Base-by-base conservation (phyloP, 345 rosid genomes). In the Streptanthus diversifolius region DNA sequence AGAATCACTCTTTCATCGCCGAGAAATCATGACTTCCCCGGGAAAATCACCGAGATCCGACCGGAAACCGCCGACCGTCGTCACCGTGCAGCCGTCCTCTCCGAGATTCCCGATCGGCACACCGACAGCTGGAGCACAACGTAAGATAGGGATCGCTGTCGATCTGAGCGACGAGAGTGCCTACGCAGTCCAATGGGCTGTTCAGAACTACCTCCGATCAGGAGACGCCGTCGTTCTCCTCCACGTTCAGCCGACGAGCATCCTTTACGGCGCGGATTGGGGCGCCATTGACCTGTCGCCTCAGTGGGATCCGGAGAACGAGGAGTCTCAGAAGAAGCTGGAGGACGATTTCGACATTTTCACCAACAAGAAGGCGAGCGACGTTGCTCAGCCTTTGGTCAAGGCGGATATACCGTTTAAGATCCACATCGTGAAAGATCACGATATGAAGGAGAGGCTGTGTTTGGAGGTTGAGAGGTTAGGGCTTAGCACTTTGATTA, bases 211-310 rank as follows among this genome's bases (percentile, higher is more conserved):
- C 52, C 89, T 92, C 65, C 96, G 98, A 11, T 81, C 89, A 4
- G 97, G 93, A 0, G 96, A 89, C 71, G 83, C 86, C 37, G 97
- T 89, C 17, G 66, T 89, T 40, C 88, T 91, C 47, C 82, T 91
- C 63, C 96, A 89, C 68, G 96, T 91, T 18, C 82, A 84, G 1
- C 90, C 93, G 41, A 91, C 97, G 5, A 83, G 79, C 65, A 82
- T 89, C 32, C 90, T 91, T 7, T 91, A 87, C 75, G 97, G 97
- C 15, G 97, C 96, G 27, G 97, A 89, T 41, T 91, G 97, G 97
- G 97, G 97, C 0, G 76, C 97, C 5, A 83, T 88, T 44, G 89
- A 85, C 65, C 15, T 83, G 12, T 68, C 73, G 0, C 63, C 60
- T 48, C 77, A 80, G 44, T 62, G 72, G 44, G 82, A 73, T 30